These are phyloP conservation scores for Ilex paraguariensis DNA, from an alignment of 305 asterid species.

Conservation along the genomic window DNA sequence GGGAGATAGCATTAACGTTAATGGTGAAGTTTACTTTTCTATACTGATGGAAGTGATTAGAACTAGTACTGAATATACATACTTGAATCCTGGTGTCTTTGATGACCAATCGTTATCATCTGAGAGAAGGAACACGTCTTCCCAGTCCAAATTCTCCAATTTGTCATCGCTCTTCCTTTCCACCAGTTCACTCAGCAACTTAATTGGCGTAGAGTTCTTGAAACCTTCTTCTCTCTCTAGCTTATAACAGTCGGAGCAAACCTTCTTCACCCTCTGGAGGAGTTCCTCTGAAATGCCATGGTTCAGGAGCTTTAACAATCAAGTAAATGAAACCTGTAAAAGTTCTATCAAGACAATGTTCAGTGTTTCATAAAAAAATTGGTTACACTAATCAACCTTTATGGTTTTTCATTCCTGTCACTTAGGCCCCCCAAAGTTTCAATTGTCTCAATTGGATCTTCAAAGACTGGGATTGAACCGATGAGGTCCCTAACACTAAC, in stretches of 20 bases:
- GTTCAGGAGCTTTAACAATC: not conserved
- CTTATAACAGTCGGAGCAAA: constrained; percentile 1
- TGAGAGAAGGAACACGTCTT: not conserved
- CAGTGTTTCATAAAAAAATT: no score
- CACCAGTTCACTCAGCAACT: not conserved
- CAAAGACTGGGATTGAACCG: no score
- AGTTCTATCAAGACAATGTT: no score
- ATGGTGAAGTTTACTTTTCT: no score
- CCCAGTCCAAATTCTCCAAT: not conserved
- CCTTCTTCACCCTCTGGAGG: not conserved
- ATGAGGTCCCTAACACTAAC: no score
- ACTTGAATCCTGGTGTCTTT: not conserved
- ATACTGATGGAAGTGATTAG: not conserved
- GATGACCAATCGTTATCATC: not conserved
- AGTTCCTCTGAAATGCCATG: constrained; percentile 3
- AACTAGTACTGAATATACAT: not conserved
- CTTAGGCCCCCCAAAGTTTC: no score
- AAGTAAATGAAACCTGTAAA: not conserved
- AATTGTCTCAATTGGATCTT: no score
- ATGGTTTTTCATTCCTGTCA: no score
- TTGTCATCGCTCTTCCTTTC: not conserved
- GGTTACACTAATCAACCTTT: no score
- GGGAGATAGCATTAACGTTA: not conserved
- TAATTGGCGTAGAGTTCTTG: not conserved
- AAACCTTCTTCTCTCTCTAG: not conserved